Conservation (phyloP, 1,284 basidiomycete species). For the Pseudozyma hubeiensis region DNA sequence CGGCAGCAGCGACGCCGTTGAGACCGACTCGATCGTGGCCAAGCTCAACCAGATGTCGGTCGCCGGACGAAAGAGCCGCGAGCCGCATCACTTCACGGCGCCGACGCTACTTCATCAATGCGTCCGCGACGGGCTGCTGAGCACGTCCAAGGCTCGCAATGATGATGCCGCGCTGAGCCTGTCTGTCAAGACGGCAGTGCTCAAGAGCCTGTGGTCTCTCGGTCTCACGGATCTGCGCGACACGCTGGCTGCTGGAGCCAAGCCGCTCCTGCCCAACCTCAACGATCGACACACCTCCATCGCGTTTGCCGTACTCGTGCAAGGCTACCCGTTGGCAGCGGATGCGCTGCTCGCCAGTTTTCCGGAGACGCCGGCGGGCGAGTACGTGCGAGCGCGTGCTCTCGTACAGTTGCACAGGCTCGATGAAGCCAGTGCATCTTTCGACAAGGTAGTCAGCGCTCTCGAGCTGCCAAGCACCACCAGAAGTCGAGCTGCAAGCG, state of each 20-base stretch:
- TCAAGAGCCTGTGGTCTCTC: slow-evolving; percentile 41
- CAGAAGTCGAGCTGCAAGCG: slow-evolving; percentile 15
- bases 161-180: slow-evolving; percentile 10
- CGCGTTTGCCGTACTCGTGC: slow-evolving; percentile 38
- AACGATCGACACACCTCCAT: slow-evolving; percentile 33
- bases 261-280: slow-evolving; percentile 35
- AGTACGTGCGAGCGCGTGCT: slow-evolving; percentile 44
- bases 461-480: slow-evolving; percentile 17
- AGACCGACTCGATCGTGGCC: slow-evolving; percentile 44
- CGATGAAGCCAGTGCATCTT: slow-evolving; percentile 37
- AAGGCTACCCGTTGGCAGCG: slow-evolving; percentile 43
- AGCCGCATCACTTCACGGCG: slow-evolving; percentile 42
- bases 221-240: slow-evolving; percentile 38
- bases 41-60: slow-evolving; percentile 50
- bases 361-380: slow-evolving; percentile 33
- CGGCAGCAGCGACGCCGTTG: slow-evolving; percentile 12
- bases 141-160: background rate
- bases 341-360: slow-evolving; percentile 38
- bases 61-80: slow-evolving; percentile 42
- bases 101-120: slow-evolving; percentile 47
- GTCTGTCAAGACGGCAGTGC: slow-evolving; percentile 27
- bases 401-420: slow-evolving; percentile 43
- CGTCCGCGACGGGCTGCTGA: slow-evolving; percentile 34
- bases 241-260: slow-evolving; percentile 7
- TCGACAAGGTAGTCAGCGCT: slow-evolving; percentile 44